Percentiles rank a stretch among this genome's conserved stretches.
These are phyloP conservation scores for Claviceps paspali DNA, from an alignment of 2,329 filamentous ascomycete genomes.

Conservation along the genomic window DNA sequence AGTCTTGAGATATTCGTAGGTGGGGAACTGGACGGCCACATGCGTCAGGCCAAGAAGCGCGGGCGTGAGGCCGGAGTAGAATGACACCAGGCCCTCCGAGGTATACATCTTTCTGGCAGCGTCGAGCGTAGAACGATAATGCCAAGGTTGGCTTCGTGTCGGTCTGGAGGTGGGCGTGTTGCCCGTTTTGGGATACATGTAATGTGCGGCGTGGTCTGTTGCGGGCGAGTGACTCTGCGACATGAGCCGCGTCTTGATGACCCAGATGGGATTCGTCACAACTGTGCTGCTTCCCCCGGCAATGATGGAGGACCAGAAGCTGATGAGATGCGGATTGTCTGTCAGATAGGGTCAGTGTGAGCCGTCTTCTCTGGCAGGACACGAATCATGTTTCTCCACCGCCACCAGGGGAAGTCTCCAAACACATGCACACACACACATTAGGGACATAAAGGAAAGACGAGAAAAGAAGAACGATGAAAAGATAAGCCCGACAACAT, in stretches of 20 bases:
- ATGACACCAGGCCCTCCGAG: conserved; percentile 73
- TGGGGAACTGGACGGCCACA: conserved; percentile 91
- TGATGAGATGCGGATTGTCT: conserved; percentile 66
- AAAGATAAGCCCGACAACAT: conserved; percentile 8
- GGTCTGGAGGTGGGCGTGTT: conserved; percentile 41
- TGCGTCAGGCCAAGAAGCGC: conserved; percentile 85
- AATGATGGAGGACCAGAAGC: conserved; percentile 78
- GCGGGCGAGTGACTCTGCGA: conserved; percentile 54
- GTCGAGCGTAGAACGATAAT: conserved; percentile 80
- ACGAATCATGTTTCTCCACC: no score
- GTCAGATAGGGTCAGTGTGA: conserved; percentile 2
- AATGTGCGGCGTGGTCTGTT: conserved; percentile 30
- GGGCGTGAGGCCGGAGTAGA: conserved; percentile 89
- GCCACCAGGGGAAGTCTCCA: no score
- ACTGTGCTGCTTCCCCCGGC: conserved; percentile 88
- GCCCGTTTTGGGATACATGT: conserved; percentile 30
- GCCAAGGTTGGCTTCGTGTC: conserved; percentile 58
- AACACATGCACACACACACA: no score
- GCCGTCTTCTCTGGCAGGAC: not conserved
- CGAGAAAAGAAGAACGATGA: no score
- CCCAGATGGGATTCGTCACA: conserved; percentile 96
- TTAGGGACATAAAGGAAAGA: no score
- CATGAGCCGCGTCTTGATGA: conserved; percentile 97
- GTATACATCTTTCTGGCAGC: conserved; percentile 93
- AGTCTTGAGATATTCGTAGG: conserved; percentile 87